Evolutionary conservation across 768 basidiomycete species (phyloP), one percentile per base, ranked within the genome.

Genomic region (Boletus coccyginus): DNA sequence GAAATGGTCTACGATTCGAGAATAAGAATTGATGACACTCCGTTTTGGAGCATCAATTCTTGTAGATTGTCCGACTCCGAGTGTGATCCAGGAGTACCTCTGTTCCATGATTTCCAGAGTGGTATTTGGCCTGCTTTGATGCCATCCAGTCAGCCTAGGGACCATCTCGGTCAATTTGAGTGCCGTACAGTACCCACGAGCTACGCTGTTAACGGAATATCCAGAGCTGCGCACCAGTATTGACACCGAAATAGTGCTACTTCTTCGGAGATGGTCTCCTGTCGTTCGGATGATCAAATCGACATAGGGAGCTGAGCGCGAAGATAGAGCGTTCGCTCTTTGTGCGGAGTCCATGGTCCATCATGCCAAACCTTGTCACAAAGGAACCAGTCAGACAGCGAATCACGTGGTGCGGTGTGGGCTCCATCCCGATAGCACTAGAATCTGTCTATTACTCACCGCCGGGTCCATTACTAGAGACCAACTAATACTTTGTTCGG

Each of bases 201-300:
- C 36, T 44, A 45, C 39, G 52, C 45, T 51, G 38, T 39, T 46
- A 51, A 52, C 45, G 52, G 48, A 50, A 38, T 13, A 12, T 44
- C 9, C 40, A 43, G 47, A 13, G 40, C 47, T 55, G 46, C 51
- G n/a, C 40, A 46, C 17, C 46, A 21, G 59, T 62, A 68, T 56
- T 59, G 54, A 56, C 56, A 50, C 59, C 50, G 52, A 53, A 65
- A 67, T 64, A 17, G 19, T 14, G 32, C 8, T 21, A 35, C 50
- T 9, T 16, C 16, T 46, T 50, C 19, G 48, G 52, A 38, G 40
- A 58, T 43, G 19, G 33, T 19, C 13, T 31, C 42, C 47, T 38
- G 45, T 32, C 35, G 24, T n/a, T 27, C 27, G 21, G 51, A 49
- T 46, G 46, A 50, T 5, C 24, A 53, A 54, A 49, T 50, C 35